These are phyloP conservation scores for Ophiocordyceps australis DNA, from an alignment of 2,329 filamentous ascomycete species.

Conservation along the genomic window DNA sequence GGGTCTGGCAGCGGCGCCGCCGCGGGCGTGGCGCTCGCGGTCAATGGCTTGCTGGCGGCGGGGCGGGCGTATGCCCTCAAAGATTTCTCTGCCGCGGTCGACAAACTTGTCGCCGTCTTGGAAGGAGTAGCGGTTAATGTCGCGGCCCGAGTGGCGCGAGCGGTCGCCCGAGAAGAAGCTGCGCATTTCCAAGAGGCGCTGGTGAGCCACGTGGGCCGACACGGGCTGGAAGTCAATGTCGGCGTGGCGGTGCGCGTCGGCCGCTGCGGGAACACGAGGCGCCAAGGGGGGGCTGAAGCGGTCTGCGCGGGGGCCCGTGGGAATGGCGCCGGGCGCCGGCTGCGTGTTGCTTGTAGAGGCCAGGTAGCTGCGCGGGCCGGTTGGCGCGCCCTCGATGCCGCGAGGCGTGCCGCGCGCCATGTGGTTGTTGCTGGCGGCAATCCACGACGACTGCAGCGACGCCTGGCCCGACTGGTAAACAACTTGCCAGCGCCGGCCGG, in stretches of 20 bases:
- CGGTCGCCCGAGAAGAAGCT: conserved; percentile 24
- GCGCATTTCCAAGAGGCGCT: conserved; percentile 41
- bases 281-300: too few species aligned
- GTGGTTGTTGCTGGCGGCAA: too few species aligned
- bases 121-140: conserved; percentile 55
- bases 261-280: too few species aligned
- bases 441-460: too few species aligned
- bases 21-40: conserved; percentile 12
- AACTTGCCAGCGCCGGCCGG: conserved; percentile 48
- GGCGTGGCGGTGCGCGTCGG: too few species aligned
- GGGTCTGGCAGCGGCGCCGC: conserved; percentile 9
- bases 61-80: conserved; percentile 43
- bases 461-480: conserved; percentile 43
- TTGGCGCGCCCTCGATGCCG: conserved; percentile 15
- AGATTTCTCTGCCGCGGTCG: conserved; percentile 54
- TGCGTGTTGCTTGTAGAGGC: too few species aligned
- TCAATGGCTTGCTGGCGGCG: conserved; percentile 24
- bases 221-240: conserved; percentile 1
- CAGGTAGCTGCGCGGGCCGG: conserved; percentile 15
- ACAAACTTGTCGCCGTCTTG: conserved; percentile 48
- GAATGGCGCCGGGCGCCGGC: too few species aligned
- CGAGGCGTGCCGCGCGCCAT: too few species aligned
- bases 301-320: too few species aligned
- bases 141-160: conserved; percentile 21
- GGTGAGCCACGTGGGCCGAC: conserved; percentile 27